Base-by-base conservation (phyloP, 345 rosid genomes). In the Isatis tinctoria region DNA sequence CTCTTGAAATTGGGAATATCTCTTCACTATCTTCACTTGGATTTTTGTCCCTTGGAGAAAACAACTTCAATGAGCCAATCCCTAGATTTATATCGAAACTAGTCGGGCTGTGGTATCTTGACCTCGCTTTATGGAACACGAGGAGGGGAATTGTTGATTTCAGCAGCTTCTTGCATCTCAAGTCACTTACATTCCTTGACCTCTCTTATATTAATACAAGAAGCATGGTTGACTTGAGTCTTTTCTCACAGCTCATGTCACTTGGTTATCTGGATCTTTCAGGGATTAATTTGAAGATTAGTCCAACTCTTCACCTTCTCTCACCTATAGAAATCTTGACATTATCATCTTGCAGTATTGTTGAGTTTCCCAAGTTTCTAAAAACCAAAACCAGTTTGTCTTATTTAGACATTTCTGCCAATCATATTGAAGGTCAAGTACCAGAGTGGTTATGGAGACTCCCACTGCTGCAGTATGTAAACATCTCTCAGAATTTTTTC, bases 31-130 rank as follows among this genome's bases (percentile, higher is more conserved):
- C 74, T 14, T 16, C 13, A 9, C 61, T 75, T 37, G 9, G 5
- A 35, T 0, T 0, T 8, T 60, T 75, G 22, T 13, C 4, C 10
- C 63, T 75, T 51, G 7, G 12, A 48, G 73, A 66, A 11, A 85
- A 79, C 54, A 70, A 65, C 22, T 78, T 83, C 8, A 52, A 8
- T 6, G 81, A 82, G 2, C 78, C 28, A 6, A 79, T 79, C 16
- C 80, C 78, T 0, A 0, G 16, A 0, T 81, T 77, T 32, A 10
- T 73, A 53, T 54, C 44, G 6, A 73, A 73, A 35, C 65, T 73
- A 40, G 32, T 33, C 0, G 18, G 10, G 0, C 70, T 73, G 6
- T 7, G 0, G 4, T 48, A 0, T 4, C 73, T 65, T 47, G 67
- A 67, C 12, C 60, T 65, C 3, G 45, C 73, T 17, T 47, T 4